Conservation (phyloP, 345 rosid genomes). For the Lepidium aucheri region DNA sequence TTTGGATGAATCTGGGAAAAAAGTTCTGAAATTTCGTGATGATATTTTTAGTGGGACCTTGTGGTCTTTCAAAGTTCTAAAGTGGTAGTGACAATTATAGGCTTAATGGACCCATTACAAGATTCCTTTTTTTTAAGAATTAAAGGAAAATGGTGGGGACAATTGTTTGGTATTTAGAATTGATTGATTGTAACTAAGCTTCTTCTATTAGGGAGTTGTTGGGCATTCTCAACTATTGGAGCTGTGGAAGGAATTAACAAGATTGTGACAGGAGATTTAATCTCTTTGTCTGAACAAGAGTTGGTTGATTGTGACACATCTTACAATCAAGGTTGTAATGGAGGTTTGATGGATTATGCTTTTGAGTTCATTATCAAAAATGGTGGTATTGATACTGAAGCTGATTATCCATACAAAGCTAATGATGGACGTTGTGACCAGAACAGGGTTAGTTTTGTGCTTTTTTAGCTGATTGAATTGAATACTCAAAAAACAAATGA, state of each 20-base stretch:
- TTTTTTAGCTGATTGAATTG: neutral
- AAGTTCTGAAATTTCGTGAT: no score
- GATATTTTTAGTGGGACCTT: neutral
- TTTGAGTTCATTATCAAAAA: conserved; percentile 82
- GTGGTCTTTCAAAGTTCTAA: neutral
- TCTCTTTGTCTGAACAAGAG: conserved; percentile 84
- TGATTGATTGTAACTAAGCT: neutral
- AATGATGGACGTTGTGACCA: conserved; percentile 55
- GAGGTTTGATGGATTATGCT: conserved; percentile 92
- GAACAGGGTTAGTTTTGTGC: conserved; percentile 42
- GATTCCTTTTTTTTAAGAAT: neutral
- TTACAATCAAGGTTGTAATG: conserved; percentile 81
- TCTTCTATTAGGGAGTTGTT: conserved; percentile 67
- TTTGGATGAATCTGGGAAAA: neutral
- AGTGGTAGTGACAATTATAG: neutral
- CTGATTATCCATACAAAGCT: conserved; percentile 76
- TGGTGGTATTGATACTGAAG: conserved; percentile 78
- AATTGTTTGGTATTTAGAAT: neutral
- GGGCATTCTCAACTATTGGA: conserved; percentile 91
- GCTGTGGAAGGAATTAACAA: conserved; percentile 92
- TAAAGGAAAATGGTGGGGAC: neutral
- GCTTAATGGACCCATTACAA: conserved; percentile 2
- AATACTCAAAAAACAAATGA: neutral
- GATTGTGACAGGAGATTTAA: conserved; percentile 69
- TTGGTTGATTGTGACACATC: conserved; percentile 76